These are phyloP conservation scores for Globisporangium abappressorium DNA, from an alignment of 352 stramenopile genomes.

Conservation along the genomic window DNA sequence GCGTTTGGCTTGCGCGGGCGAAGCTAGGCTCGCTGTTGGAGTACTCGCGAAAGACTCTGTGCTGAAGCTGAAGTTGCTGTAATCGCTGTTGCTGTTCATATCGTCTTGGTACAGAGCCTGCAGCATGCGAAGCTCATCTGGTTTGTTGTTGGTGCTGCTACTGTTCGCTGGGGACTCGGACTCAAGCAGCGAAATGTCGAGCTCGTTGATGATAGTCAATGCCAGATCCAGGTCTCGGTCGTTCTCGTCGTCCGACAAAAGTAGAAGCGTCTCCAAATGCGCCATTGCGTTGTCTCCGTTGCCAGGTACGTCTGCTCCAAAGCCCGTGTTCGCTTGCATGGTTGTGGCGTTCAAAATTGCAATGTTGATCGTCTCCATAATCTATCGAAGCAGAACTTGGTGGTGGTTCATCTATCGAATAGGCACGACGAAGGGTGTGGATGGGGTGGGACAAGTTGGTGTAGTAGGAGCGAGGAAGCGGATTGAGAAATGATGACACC, in stretches of 20 bases:
- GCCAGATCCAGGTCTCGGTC: slow-evolving; percentile 14
- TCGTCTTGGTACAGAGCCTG: slow-evolving; percentile 1
- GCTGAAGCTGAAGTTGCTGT: not conserved
- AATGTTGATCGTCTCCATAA: slow-evolving; percentile 11
- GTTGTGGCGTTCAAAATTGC: not conserved
- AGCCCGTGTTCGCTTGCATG: not conserved
- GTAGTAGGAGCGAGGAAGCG: not conserved
- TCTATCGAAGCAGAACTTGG: not conserved
- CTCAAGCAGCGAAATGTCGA: slow-evolving; percentile 14
- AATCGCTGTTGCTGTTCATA: not conserved
- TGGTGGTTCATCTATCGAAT: not conserved
- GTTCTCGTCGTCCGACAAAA: slow-evolving; percentile 1
- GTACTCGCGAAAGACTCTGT: not conserved
- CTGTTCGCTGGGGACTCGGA: not conserved
- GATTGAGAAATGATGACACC: slow-evolving; percentile 3
- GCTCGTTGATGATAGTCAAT: slow-evolving; percentile 17
- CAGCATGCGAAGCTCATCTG: slow-evolving; percentile 5
- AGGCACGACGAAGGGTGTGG: not conserved
- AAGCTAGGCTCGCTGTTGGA: not conserved
- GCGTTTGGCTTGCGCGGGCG: not conserved
- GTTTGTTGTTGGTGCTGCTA: not conserved
- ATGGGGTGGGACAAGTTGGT: not conserved
- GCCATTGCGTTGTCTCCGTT: not conserved
- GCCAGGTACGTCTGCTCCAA: not conserved
- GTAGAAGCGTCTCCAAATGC: slow-evolving; percentile 4